Base-by-base conservation (phyloP, 1,284 basidiomycete species). In the Bjerkandera adusta region DNA sequence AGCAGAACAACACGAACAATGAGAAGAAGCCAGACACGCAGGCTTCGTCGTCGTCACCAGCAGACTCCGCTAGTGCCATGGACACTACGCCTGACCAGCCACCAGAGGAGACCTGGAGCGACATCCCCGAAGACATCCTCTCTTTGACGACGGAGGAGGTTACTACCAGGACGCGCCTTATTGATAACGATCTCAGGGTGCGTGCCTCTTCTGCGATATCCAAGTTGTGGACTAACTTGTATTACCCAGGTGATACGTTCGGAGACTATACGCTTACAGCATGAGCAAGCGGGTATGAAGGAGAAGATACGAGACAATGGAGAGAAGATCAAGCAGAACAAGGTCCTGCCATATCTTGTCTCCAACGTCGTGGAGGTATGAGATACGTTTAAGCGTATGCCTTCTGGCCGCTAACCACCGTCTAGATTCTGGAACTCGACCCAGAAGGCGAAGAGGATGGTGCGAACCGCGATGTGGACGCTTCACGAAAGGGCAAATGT, bases 301-400 rank as follows among this genome's bases (percentile, higher is more conserved):
- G 95, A 97, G 76, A 97, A 96, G 79, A 97, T 99, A 66, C 84
- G 92, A 50, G 96, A 99, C 66, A 99, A 98, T 58, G 86, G 87
- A 43, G 95, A 97, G 69, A 99, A 99, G 76, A 93, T 99, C 60
- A 97, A 97, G 70, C 96, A 99, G 81, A 99, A 99, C 73, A 99
- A 99, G 70, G 93, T 97, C 16, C 73, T 99, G 35, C 96, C 97
- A 1, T 99, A 98, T 71, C 83, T 99, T 44, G 97, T 99, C 36
- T 94, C 91, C 21, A 98, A 99, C 61, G 92, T 99, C 18, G 92
- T 97, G 24, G 94, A 97, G 79, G 92, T 92, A 56, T 49, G 75
- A 67, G 21, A n/a, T 20, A 26, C 1, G 12, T 24, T 15, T 18
- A 8, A 16, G 20, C 25, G 18, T 22, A 12, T 33, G 5, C 20